Conservation (phyloP, 768 basidiomycete genomes). For the Rubroboletus pulcherrimus region DNA sequence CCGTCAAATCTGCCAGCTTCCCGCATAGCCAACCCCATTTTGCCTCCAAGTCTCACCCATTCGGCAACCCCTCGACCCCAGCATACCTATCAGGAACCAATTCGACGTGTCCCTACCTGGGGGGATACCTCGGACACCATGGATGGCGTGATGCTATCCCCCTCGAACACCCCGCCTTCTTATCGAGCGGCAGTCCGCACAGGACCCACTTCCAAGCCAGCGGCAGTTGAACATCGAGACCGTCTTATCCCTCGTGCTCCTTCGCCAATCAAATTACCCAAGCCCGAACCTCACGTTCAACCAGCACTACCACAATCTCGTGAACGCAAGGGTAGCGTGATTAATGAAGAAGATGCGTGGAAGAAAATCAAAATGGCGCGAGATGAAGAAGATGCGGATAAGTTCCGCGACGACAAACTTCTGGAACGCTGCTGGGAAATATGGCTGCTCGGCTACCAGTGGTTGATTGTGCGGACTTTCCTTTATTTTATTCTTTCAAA, state of each 20-base stretch:
- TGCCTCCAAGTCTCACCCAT: constrained; percentile 27
- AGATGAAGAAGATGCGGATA: constrained; percentile 69
- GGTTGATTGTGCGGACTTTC: constrained; percentile 61
- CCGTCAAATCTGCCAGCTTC: constrained; percentile 3
- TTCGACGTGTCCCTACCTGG: constrained; percentile 27
- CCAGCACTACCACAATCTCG: constrained; percentile 22
- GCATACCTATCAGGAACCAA: constrained; percentile 6
- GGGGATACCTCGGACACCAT: constrained; percentile 38
- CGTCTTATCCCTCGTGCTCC: constrained; percentile 15
- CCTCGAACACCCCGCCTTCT: constrained; percentile 46
- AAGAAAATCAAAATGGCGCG: constrained; percentile 67
- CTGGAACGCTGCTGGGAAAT: constrained; percentile 70
- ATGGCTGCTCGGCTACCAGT: constrained; percentile 67
- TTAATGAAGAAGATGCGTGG: constrained; percentile 76
- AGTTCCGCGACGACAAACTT: constrained; percentile 59
- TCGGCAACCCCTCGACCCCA: constrained; percentile 30
- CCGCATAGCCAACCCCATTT: constrained; percentile 22
- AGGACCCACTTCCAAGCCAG: constrained; percentile 14
- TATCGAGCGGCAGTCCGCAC: constrained; percentile 43
- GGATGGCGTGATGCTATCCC: constrained; percentile 28
- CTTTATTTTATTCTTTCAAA: constrained; percentile 11
- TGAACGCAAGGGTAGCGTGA: constrained; percentile 45
- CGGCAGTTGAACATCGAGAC: constrained; percentile 12
- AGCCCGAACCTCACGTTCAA: constrained; percentile 18
- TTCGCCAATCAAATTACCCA: constrained; percentile 32